Conservation (phyloP, 2,329 filamentous ascomycete species). For the Pyrenophora tritici-repentis region DNA sequence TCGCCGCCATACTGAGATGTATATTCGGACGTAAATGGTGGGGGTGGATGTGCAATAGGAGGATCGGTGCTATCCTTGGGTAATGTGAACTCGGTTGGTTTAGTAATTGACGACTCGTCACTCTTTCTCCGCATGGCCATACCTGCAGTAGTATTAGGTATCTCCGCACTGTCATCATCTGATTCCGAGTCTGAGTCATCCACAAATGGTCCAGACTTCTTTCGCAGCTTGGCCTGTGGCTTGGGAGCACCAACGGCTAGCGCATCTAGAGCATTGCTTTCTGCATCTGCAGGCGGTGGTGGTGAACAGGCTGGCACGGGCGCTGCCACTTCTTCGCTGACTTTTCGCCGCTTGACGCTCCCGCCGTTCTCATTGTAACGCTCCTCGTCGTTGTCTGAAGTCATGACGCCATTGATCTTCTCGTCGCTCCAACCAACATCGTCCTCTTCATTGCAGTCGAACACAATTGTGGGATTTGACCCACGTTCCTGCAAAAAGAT, state of each 20-base stretch:
- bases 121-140: constrained; percentile 21
- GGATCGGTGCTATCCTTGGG: constrained; percentile 13
- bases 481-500: constrained; percentile 46
- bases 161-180: constrained; percentile 51
- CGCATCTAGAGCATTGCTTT: constrained; percentile 11
- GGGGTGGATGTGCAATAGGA: constrained; percentile 13
- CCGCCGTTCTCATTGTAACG: constrained; percentile 53
- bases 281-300: constrained; percentile 26
- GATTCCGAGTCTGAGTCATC: constrained; percentile 71
- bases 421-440: constrained; percentile 42
- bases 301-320: constrained; percentile 48
- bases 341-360: constrained; percentile 51
- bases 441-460: constrained; percentile 29
- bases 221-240: constrained; percentile 29
- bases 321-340: constrained; percentile 36
- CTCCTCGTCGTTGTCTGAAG: constrained; percentile 27
- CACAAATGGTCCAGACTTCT: constrained; percentile 66
- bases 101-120: constrained; percentile 24
- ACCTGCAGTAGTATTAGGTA: constrained; percentile 25
- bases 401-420: constrained; percentile 17
- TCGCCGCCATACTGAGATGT: constrained; percentile 53
- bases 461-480: constrained; percentile 19
- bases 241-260: constrained; percentile 12
- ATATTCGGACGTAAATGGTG: constrained; percentile 53
- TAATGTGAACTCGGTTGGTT: constrained; percentile 24